Evolutionary conservation across 2,329 filamentous ascomycete species (phyloP).

Genomic region (Coniochaeta pulveracea): DNA sequence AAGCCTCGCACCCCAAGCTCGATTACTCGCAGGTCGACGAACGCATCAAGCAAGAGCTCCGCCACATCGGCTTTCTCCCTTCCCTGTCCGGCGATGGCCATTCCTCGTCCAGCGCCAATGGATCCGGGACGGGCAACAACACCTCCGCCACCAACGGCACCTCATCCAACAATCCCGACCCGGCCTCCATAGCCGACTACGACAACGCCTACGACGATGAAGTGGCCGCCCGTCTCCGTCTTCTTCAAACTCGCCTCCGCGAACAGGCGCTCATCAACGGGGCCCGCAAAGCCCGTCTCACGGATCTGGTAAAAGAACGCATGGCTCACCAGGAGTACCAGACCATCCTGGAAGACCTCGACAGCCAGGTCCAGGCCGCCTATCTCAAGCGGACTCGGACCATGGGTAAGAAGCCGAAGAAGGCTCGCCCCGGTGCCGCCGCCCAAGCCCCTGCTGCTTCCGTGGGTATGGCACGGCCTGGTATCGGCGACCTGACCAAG

Average conservation of each 20-base stretch:
- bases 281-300: constrained; percentile 75
- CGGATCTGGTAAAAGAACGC: constrained; percentile 79
- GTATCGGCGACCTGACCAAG: constrained; percentile 83
- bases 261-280: constrained; percentile 82
- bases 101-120: constrained; percentile 7
- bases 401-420: constrained; percentile 88
- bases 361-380: constrained; percentile 86
- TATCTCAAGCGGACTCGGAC: constrained; percentile 94
- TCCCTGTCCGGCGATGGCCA: constrained; percentile 14
- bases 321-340: constrained; percentile 96
- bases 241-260: constrained; percentile 72
- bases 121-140: not conserved
- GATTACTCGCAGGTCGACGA: constrained; percentile 85
- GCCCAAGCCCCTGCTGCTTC: constrained; percentile 47
- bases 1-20: constrained; percentile 60
- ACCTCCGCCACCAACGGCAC: constrained; percentile 2
- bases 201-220: constrained; percentile 90
- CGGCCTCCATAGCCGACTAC: constrained; percentile 51
- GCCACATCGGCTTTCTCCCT: constrained; percentile 80
- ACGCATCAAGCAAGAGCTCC: constrained; percentile 80
- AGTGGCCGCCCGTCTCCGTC: constrained; percentile 77
- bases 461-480: constrained; percentile 61
- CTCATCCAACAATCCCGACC: constrained; percentile 13
- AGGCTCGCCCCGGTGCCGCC: constrained; percentile 61
- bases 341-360: constrained; percentile 92